Conservation (phyloP, 2,329 filamentous ascomycete genomes). For the Ceratocystis eucalypticola region DNA sequence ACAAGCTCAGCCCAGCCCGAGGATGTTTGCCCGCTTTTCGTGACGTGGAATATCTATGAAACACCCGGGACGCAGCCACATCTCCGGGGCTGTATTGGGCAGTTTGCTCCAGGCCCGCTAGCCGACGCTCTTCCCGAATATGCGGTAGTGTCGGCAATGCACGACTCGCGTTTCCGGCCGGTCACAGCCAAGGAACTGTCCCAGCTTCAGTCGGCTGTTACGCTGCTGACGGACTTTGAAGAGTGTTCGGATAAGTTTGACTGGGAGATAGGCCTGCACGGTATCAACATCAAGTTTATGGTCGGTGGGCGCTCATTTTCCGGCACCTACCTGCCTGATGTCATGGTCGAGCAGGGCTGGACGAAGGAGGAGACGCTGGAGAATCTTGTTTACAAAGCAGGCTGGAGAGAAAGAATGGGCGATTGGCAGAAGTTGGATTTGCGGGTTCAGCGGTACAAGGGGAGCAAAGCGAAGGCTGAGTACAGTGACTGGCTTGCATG, state of each 20-base stretch:
- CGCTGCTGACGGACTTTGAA: slow-evolving; percentile 77
- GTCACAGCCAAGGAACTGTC: slow-evolving; percentile 42
- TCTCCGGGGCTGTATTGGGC: slow-evolving; percentile 90
- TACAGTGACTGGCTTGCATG: slow-evolving; percentile 69
- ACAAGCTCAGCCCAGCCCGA: slow-evolving; percentile 21
- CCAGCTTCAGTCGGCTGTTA: slow-evolving; percentile 52
- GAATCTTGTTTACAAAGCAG: slow-evolving; percentile 86
- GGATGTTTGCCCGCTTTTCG: slow-evolving; percentile 29
- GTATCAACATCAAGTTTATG: slow-evolving; percentile 74
- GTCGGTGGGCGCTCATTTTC: slow-evolving; percentile 60
- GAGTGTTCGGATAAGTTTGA: slow-evolving; percentile 58
- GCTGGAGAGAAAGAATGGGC: slow-evolving; percentile 70
- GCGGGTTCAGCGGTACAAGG: slow-evolving; percentile 73
- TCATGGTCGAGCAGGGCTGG: slow-evolving; percentile 88
- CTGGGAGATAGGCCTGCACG: slow-evolving; percentile 78
- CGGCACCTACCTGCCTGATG: slow-evolving; percentile 83
- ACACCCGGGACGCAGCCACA: slow-evolving; percentile 39
- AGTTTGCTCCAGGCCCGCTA: slow-evolving; percentile 68
- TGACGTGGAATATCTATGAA: slow-evolving; percentile 20
- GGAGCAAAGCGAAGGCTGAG: slow-evolving; percentile 56
- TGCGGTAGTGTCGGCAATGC: slow-evolving; percentile 61
- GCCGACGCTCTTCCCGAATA: slow-evolving; percentile 62
- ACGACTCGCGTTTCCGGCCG: slow-evolving; percentile 49
- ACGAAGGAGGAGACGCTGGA: slow-evolving; percentile 81
- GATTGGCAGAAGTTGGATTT: slow-evolving; percentile 70